These are phyloP conservation scores for Thelonectria rubi DNA, from an alignment of 2,329 filamentous ascomycete species.

Conservation along the genomic window DNA sequence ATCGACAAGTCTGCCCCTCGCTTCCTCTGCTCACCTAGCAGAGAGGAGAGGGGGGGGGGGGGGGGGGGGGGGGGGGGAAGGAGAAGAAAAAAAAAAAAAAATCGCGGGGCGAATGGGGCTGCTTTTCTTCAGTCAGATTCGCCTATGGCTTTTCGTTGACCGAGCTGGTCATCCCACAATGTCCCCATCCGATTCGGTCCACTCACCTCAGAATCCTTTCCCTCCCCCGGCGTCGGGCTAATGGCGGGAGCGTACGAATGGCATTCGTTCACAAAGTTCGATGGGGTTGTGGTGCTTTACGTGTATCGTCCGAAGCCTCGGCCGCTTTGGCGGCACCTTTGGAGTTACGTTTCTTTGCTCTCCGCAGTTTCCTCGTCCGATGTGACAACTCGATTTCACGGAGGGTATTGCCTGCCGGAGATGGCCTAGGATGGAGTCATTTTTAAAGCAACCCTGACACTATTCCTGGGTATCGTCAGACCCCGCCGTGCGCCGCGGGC, in stretches of 20 bases:
- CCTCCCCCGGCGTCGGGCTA: conserved; percentile 6
- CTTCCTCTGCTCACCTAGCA: conserved; percentile 3
- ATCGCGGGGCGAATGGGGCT: background rate
- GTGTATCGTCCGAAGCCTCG: conserved; percentile 11
- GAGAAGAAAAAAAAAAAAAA: too few relatives aligned
- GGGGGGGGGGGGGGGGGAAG: too few relatives aligned
- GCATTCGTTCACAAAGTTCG: background rate
- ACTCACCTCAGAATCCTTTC: conserved; percentile 3
- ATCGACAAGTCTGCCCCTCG: conserved; percentile 1
- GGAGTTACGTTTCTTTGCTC: background rate
- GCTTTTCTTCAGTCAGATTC: background rate
- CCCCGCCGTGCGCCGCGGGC: conserved; percentile 25
- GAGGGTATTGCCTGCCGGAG: conserved; percentile 25
- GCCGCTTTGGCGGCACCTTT: background rate
- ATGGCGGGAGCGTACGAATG: background rate
- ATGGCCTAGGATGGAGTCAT: conserved; percentile 16
- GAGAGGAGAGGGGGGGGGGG: background rate
- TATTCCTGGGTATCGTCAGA: conserved; percentile 25
- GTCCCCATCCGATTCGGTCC: conserved; percentile 17
- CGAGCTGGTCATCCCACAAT: conserved; percentile 4
- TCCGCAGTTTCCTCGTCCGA: conserved; percentile 18
- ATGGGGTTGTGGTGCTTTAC: conserved; percentile 1
- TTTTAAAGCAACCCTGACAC: conserved; percentile 23
- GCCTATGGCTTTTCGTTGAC: conserved; percentile 12
- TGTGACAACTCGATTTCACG: conserved; percentile 23